Evolutionary conservation across 306 rosid genomes (phyloP), one percentile per base, ranked within the genome.

Genomic region (Acacia acuminata): DNA sequence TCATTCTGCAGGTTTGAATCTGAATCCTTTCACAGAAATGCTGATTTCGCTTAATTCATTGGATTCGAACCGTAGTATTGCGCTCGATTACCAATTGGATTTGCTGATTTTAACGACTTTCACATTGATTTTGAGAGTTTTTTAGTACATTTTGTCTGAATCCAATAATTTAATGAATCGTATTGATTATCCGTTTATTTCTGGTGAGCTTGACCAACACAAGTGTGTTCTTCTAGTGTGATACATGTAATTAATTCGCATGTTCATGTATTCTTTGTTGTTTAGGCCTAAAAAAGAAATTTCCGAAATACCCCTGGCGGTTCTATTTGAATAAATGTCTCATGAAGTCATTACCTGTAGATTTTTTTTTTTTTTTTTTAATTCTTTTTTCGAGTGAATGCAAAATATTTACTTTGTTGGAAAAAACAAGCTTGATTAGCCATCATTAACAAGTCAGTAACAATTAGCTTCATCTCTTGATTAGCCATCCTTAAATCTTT

Each of bases 381-480:
- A 1, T 17, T 55, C 1, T 5, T 55, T 58, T 58, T 10, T 10
- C 2, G 65, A 22, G 13, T 58, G 65, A 22, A 58, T 58, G 30
- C 13, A 24, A 30, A 75, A 40, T 79, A 22, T 45, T 85, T 60
- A 48, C 42, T 78, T 42, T 42, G 71, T 73, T 15, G 44, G 67
- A 45, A 15, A 10, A 34, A 32, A 30, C 22, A 16, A 50, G 82
- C 75, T 24, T 71, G 13, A 72, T 27, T 27, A 44, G 44, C 42
- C 24, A 71, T 68, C 66, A 45, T 81, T 74, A 27, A 7, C 5
- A 43, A 38, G 63, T 53, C 53, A 38, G 19, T n/a, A 30, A 71
- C 63, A 71, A 4, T 14, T 14, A 14, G 6, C 14, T 48, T 48
- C 16, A 48, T 4, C 19, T 48, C 19, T 48, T 44, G 14, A 10